Conservation (phyloP, 768 basidiomycete species). For the Psilocybe azurescens region DNA sequence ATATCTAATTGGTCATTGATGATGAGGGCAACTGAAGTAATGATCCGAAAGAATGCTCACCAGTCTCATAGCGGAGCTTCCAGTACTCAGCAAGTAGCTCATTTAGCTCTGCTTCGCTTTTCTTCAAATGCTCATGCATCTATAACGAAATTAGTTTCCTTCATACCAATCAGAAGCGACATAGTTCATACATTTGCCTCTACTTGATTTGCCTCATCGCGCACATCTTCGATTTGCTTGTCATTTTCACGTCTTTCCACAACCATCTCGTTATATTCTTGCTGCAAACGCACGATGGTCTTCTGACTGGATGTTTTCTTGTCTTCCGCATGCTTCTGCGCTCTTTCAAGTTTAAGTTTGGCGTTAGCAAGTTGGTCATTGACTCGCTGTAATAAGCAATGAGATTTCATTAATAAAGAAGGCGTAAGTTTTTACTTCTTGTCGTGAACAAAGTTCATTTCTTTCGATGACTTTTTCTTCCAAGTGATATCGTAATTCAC, state of each 20-base stretch:
- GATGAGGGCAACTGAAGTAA: background rate
- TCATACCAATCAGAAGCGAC: background rate
- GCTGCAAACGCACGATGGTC: conserved; percentile 76
- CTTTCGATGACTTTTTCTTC: conserved; percentile 78
- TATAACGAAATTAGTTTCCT: conserved; percentile 29
- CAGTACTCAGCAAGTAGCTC: conserved; percentile 86
- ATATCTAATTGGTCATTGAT: conserved; percentile 54
- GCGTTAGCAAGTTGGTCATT: conserved; percentile 82
- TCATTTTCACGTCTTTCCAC: conserved; percentile 80
- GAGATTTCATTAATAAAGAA: background rate
- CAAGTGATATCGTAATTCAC: conserved; percentile 68
- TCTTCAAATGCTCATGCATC: conserved; percentile 79
- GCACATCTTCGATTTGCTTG: conserved; percentile 77
- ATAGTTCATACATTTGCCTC: conserved; percentile 62
- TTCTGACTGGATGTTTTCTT: conserved; percentile 74
- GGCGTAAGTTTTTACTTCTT: conserved; percentile 53
- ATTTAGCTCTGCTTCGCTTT: conserved; percentile 79
- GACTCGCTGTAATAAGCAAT: conserved; percentile 59
- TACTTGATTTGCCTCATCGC: conserved; percentile 69
- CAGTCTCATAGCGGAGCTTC: conserved; percentile 77
- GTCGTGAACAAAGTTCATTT: conserved; percentile 67
- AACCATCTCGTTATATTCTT: conserved; percentile 81
- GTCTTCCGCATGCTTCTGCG: conserved; percentile 81
- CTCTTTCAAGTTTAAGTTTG: conserved; percentile 79
- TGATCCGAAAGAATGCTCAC: conserved; percentile 39